Evolutionary conservation across 2,329 filamentous ascomycete species (phyloP).

Genomic region (Pseudocercospora crystallina): DNA sequence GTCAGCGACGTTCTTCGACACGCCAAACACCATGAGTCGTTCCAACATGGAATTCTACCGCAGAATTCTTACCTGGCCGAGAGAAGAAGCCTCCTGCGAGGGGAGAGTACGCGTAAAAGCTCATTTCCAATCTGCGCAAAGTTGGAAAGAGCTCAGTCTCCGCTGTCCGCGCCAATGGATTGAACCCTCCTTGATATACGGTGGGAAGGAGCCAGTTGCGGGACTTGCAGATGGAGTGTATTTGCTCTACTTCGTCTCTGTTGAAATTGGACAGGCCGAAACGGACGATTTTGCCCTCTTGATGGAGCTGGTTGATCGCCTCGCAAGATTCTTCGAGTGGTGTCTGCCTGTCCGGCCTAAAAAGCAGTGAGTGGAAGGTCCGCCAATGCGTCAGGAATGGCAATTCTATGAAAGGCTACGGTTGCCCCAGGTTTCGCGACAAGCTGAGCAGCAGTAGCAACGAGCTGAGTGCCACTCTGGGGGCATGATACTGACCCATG

Average conservation of each 20-base stretch:
- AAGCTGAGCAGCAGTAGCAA: slow-evolving; percentile 33
- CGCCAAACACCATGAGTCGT: no score
- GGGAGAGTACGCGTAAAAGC: slow-evolving; percentile 45
- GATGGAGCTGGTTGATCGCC: slow-evolving; percentile 48
- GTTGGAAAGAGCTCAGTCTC: slow-evolving; percentile 40
- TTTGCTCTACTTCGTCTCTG: slow-evolving; percentile 49
- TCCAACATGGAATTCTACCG: no score
- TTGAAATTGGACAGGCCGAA: slow-evolving; percentile 50
- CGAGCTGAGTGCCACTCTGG: slow-evolving; percentile 38
- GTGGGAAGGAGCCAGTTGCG: slow-evolving; percentile 45
- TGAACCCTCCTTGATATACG: slow-evolving; percentile 51
- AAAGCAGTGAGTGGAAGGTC: background rate
- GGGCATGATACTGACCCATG: slow-evolving; percentile 46
- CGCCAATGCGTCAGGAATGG: no score
- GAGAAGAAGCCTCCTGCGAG: slow-evolving; percentile 34
- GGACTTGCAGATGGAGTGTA: slow-evolving; percentile 42
- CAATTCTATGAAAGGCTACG: no score
- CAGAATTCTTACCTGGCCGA: no score
- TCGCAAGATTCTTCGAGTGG: slow-evolving; percentile 49
- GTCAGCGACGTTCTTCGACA: no score
- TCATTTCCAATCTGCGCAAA: slow-evolving; percentile 43
- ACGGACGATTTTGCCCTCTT: slow-evolving; percentile 47
- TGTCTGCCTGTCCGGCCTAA: slow-evolving; percentile 40
- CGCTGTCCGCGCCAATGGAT: slow-evolving; percentile 39
- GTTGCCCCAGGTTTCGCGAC: no score